A percentile compares a stretch with the other conserved stretches of the same genome.
These are phyloP conservation scores for Phytophthora fragariaefolia DNA, from an alignment of 352 stramenopile species.

Conservation along the genomic window DNA sequence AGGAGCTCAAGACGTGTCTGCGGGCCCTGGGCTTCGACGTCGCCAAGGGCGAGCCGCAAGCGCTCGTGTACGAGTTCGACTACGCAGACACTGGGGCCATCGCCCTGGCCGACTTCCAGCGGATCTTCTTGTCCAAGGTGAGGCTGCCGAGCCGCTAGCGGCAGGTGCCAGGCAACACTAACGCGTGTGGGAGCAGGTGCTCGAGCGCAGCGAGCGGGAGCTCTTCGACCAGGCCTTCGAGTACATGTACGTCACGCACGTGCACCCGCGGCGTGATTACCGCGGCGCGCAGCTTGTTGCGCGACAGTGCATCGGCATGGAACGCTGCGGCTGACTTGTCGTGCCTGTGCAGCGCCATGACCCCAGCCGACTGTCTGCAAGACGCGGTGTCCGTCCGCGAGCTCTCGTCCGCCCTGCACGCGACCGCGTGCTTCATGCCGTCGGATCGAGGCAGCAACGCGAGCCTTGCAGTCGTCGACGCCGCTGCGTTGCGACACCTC, in stretches of 20 bases:
- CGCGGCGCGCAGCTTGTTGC: neutral
- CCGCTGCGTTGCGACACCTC: conserved; percentile 21
- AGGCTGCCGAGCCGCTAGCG: too few species aligned
- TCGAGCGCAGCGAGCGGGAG: conserved; percentile 30
- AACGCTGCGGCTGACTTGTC: conserved; percentile 6
- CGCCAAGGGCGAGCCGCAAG: conserved; percentile 26
- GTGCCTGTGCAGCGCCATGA: conserved; percentile 23
- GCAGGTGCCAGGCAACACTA: too few species aligned
- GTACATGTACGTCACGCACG: conserved; percentile 13
- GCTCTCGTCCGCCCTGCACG: conserved; percentile 14
- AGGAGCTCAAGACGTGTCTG: conserved; percentile 45
- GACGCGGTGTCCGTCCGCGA: conserved; percentile 27
- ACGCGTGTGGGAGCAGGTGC: conserved; percentile 10
- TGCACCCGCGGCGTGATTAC: neutral
- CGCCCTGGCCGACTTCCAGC: conserved; percentile 46
- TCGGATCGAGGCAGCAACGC: neutral
- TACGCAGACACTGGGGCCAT: conserved; percentile 42
- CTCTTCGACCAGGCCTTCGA: conserved; percentile 44
- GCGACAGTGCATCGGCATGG: neutral
- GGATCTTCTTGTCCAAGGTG: conserved; percentile 53
- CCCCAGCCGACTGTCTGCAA: conserved; percentile 3
- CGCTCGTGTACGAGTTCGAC: conserved; percentile 58
- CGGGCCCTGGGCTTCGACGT: conserved; percentile 38
- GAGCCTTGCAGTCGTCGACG: conserved; percentile 12
- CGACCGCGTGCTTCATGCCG: neutral